phyloP scores from a whole-genome alignment of 148 eudicot genomes.

The Camellia japonica region DNA sequence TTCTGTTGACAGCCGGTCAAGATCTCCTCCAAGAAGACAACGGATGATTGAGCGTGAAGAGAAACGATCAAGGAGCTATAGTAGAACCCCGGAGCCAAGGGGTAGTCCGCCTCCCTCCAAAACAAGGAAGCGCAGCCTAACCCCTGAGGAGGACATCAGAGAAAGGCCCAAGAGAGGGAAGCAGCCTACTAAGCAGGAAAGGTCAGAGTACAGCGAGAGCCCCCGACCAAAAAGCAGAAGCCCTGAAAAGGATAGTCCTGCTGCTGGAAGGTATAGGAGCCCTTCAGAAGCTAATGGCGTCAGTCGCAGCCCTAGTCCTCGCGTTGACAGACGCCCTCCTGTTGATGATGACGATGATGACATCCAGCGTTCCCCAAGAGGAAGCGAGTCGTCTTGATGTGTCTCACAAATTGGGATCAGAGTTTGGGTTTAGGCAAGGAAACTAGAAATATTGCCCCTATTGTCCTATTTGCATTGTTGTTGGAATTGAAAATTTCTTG shows the following conservation, averaged over 20 bases:
- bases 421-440: not conserved
- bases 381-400: constrained; percentile 38
- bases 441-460: not conserved
- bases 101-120: constrained; percentile 40
- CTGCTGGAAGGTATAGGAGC: constrained; percentile 15
- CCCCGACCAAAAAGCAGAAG: constrained; percentile 50
- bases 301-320: constrained; percentile 42
- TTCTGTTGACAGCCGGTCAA: constrained; percentile 58
- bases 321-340: constrained; percentile 43
- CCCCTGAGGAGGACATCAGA: constrained; percentile 48
- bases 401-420: too few relatives aligned
- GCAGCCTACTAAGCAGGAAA: constrained; percentile 29
- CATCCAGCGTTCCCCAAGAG: constrained; percentile 39
- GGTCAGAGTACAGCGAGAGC: constrained; percentile 57
- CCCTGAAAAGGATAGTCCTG: too few relatives aligned
- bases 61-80: constrained; percentile 52
- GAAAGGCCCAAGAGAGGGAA: constrained; percentile 38
- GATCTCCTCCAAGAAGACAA: constrained; percentile 67
- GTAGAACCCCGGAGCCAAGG: constrained; percentile 60
- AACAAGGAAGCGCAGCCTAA: constrained; percentile 53
- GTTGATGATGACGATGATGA: constrained; percentile 17
- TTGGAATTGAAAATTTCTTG: not conserved
- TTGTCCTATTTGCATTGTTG: not conserved
- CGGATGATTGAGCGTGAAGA: constrained; percentile 43
- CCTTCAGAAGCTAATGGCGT: constrained; percentile 55